These are phyloP conservation scores for Rutstroemia sydowiana DNA, from an alignment of 2,329 filamentous ascomycete genomes.

Conservation along the genomic window DNA sequence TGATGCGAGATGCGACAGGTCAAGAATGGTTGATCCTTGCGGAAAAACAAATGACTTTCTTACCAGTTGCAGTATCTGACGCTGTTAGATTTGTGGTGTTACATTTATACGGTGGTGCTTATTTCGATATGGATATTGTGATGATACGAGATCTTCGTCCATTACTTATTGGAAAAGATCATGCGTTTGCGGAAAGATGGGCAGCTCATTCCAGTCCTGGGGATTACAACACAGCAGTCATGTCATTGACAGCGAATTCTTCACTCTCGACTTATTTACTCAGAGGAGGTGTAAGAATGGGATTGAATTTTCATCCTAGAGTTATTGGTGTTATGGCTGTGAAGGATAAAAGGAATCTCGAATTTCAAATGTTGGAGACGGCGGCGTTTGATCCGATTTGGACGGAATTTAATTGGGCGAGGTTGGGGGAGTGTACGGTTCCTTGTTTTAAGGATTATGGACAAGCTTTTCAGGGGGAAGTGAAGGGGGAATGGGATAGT, in stretches of 20 bases:
- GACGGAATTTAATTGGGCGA: conserved; percentile 48
- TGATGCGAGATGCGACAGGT: conserved; percentile 40
- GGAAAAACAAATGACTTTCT: conserved; percentile 48
- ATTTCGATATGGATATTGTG: conserved; percentile 49
- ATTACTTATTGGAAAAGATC: conserved; percentile 40
- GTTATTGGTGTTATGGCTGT: conserved; percentile 49
- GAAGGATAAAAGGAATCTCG: conserved; percentile 45
- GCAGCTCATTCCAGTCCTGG: conserved; percentile 43
- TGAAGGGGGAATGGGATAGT: conserved; percentile 46
- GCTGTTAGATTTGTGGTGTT: conserved; percentile 48
- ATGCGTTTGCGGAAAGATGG: conserved; percentile 49
- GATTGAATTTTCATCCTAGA: conserved; percentile 48
- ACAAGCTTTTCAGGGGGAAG: conserved; percentile 43
- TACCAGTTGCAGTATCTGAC: conserved; percentile 50
- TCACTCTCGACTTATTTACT: conserved; percentile 47
- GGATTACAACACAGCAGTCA: conserved; percentile 50
- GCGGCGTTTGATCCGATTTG: conserved; percentile 50
- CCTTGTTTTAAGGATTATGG: conserved; percentile 47
- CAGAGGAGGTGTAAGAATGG: conserved; percentile 49
- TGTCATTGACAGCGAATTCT: conserved; percentile 48
- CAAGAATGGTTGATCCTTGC: conserved; percentile 47
- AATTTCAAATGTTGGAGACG: conserved; percentile 50
- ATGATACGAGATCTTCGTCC: conserved; percentile 49
- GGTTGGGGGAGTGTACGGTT: conserved; percentile 44
- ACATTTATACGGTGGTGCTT: conserved; percentile 45